Evolutionary conservation across 306 rosid species (phyloP).

Genomic region (Fragaria nilgerrensis): DNA sequence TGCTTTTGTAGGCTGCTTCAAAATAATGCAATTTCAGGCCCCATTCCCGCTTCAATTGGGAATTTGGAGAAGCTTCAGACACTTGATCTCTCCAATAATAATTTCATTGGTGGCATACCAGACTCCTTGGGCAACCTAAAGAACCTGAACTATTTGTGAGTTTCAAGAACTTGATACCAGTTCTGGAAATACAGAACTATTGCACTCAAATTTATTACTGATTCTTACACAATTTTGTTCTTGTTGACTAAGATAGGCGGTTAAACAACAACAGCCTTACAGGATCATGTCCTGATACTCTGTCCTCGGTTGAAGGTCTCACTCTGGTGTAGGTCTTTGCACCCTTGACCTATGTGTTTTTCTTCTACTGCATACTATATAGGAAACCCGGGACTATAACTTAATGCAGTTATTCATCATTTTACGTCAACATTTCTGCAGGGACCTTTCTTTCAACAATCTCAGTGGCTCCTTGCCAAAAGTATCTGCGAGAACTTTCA

Average conservation of each 20-base stretch:
- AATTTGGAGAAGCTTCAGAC: slow-evolving; percentile 81
- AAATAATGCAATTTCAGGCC: slow-evolving; percentile 85
- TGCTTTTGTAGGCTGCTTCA: slow-evolving; percentile 71
- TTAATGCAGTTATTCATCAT: slow-evolving; percentile 5
- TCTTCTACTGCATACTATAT: not conserved
- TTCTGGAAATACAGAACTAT: slow-evolving; percentile 4
- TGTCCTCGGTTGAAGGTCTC: slow-evolving; percentile 68
- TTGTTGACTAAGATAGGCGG: slow-evolving; percentile 61
- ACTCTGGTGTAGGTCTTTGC: slow-evolving; percentile 81
- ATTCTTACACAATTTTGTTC: slow-evolving; percentile 25
- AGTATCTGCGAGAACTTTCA: slow-evolving; percentile 88
- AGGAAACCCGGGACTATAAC: not conserved
- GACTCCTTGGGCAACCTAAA: slow-evolving; percentile 75
- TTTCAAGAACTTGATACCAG: slow-evolving; percentile 20
- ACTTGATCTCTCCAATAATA: slow-evolving; percentile 89
- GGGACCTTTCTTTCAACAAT: slow-evolving; percentile 96
- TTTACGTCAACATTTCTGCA: slow-evolving; percentile 34
- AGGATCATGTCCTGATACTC: slow-evolving; percentile 81
- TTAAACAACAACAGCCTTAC: slow-evolving; percentile 91
- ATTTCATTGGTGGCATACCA: slow-evolving; percentile 69
- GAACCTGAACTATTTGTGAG: slow-evolving; percentile 91
- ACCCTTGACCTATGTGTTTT: slow-evolving; percentile 18
- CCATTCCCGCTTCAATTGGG: slow-evolving; percentile 75
- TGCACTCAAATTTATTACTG: slow-evolving; percentile 13
- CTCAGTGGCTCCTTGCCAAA: slow-evolving; percentile 85